A percentile compares a stretch with the other conserved stretches of the same genome.
phyloP scores from a whole-genome alignment of 2,329 filamentous ascomycete genomes.

The Ophiostoma piceae region DNA sequence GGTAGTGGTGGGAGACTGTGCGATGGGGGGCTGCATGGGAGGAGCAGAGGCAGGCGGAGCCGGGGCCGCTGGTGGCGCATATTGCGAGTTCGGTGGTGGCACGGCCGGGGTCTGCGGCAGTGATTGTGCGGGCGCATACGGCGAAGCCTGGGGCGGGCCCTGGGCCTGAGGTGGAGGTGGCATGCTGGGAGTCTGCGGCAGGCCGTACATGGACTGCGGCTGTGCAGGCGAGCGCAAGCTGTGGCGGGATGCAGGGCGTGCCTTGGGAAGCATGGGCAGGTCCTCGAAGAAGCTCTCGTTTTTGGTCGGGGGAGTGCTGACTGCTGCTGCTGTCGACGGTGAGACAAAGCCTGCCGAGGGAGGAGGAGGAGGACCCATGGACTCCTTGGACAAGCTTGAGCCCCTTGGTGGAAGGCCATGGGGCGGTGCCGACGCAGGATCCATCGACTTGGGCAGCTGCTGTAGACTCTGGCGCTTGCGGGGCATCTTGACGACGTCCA shows the following conservation, averaged over 20 bases:
- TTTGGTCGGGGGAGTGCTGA: constrained; percentile 28
- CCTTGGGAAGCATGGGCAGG: constrained; percentile 57
- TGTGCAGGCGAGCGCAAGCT: constrained; percentile 44
- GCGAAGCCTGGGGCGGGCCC: constrained; percentile 27
- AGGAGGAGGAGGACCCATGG: constrained; percentile 20
- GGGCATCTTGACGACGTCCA: constrained; percentile 70
- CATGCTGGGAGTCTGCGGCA: constrained; percentile 8
- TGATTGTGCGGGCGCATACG: constrained; percentile 23
- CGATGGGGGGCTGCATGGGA: background rate
- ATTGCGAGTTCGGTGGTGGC: constrained; percentile 1
- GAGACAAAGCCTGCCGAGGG: constrained; percentile 27
- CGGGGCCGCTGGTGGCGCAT: constrained; percentile 22
- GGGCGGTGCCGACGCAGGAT: constrained; percentile 36
- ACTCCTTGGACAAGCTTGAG: constrained; percentile 47
- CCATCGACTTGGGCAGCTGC: constrained; percentile 44
- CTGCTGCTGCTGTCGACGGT: background rate
- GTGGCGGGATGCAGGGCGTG: constrained; percentile 56
- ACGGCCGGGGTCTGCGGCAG: background rate
- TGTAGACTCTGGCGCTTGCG: constrained; percentile 59
- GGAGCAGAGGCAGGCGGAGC: background rate
- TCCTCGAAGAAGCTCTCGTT: constrained; percentile 69
- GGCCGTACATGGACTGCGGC: constrained; percentile 24
- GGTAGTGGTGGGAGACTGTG: constrained; percentile 13
- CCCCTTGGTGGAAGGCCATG: constrained; percentile 51
- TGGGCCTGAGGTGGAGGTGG: constrained; percentile 21